Conservation (phyloP, 345 rosid genomes). For the Tarenaya hassleriana region DNA sequence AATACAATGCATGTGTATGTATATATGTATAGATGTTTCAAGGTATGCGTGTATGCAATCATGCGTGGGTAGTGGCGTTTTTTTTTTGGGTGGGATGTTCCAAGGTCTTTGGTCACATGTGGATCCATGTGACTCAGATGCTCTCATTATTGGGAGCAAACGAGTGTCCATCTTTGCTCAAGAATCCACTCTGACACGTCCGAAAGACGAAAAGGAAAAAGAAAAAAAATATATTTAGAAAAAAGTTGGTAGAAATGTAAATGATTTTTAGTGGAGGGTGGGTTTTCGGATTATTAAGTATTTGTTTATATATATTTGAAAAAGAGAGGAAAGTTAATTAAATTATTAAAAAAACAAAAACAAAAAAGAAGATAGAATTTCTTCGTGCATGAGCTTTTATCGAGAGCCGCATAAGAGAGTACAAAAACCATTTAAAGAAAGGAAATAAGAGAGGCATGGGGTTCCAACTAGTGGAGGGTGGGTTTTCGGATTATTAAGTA, state of each 20-base stretch:
- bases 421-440: conserved; percentile 18
- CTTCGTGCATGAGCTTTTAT: background rate
- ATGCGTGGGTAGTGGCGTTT: background rate
- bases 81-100: conserved; percentile 15
- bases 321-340: background rate
- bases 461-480: conserved; percentile 30
- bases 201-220: background rate
- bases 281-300: too few species aligned
- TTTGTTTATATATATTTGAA: too few species aligned
- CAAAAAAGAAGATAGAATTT: background rate
- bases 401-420: conserved; percentile 16
- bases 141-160: conserved; percentile 33
- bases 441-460: conserved; percentile 14
- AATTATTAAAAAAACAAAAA: background rate
- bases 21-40: background rate
- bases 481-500: too few species aligned
- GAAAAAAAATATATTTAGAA: too few species aligned
- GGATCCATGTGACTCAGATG: conserved; percentile 34
- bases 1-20: background rate
- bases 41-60: conserved; percentile 2
- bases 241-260: too few species aligned
- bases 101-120: conserved; percentile 33
- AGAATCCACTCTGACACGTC: conserved; percentile 23
- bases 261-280: conserved; percentile 20
- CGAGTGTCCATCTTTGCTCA: conserved; percentile 29